Percentiles rank a stretch among this genome's conserved stretches.
phyloP scores from a whole-genome alignment of 148 eudicot species.

The Arbutus unedo region DNA sequence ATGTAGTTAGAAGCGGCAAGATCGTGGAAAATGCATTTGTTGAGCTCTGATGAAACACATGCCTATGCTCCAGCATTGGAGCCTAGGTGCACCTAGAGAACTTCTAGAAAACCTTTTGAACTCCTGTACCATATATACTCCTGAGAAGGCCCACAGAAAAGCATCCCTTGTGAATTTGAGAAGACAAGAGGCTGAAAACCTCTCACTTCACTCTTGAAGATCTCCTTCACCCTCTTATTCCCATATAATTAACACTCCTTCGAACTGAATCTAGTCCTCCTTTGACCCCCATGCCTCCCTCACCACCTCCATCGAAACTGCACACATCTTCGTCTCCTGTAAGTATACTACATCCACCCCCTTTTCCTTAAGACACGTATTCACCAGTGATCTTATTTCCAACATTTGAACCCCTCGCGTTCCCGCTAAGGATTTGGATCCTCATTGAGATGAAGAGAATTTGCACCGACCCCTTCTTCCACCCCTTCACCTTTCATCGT shows the following conservation, averaged over 20 bases:
- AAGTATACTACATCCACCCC: background rate
- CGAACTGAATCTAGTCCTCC: background rate
- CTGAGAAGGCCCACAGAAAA: background rate
- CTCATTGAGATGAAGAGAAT: background rate
- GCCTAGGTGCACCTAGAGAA: background rate
- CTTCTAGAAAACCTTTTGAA: background rate
- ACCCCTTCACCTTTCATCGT: background rate
- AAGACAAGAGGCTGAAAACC: background rate
- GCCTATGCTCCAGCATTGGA: too few relatives aligned
- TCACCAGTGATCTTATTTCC: background rate
- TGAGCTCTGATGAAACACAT: background rate
- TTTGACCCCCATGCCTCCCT: background rate
- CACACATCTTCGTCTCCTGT: background rate
- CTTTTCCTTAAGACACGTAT: background rate
- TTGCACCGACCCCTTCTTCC: background rate
- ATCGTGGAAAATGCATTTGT: too few relatives aligned
- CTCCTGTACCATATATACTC: background rate
- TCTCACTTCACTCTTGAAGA: background rate
- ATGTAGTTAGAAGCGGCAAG: too few relatives aligned
- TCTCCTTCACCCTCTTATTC: background rate
- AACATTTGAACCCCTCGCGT: background rate
- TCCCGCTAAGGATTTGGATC: background rate
- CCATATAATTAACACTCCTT: background rate
- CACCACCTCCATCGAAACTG: background rate
- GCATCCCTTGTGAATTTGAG: background rate